Base-by-base conservation (phyloP, 1,284 basidiomycete genomes). In the Malassezia slooffiae region DNA sequence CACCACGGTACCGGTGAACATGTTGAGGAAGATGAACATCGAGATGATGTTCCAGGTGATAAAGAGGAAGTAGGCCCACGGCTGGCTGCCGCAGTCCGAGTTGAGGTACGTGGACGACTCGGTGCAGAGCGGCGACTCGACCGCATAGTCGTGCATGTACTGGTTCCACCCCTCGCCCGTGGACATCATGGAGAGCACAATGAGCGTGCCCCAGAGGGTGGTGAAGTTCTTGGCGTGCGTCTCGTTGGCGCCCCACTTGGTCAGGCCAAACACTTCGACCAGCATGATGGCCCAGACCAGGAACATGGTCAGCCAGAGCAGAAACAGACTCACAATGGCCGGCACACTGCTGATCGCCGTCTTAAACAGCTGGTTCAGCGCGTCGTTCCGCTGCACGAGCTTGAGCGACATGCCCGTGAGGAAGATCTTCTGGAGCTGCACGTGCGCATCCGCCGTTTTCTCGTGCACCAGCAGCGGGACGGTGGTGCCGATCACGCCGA, bases 21-120 rank as follows among this genome's bases (percentile, higher is more conserved):
- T 81, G 74, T 93, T 93, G 58, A 87, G 78, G 72, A 96, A 90
- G 49, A 54, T 55, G 49, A 41, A 28, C 86, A 95, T 95, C 76
- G 85, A 90, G 37, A 96, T 75, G 29, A 97, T 74, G 68, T 96
- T 96, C 91, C 91, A 97, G 0, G 83, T 79, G 58, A 95, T 93
- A 73, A 95, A 96, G 21, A 97, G 73, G 1, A 77, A 75, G 67
- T 82, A 90, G 0, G 90, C 81, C 82, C 89, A 93, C 4, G 75
- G 75, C 7, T 77, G 70, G 58, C 84, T 90, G 11, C 91, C 91
- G 59, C 91, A 97, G 70, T 97, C 91, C 0, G 85, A 83, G 23
- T 82, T 76, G 6, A 78, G 72, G 56, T 77, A 76, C 61, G 80
- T 81, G 7, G 41, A 38, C n/a, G 69, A 70, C 7, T 70, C 62